A percentile compares a stretch with the other conserved stretches of the same genome.
Evolutionary conservation across 108 stramenopile genomes (phyloP).

Genomic region (Skeletonema menzelii): DNA sequence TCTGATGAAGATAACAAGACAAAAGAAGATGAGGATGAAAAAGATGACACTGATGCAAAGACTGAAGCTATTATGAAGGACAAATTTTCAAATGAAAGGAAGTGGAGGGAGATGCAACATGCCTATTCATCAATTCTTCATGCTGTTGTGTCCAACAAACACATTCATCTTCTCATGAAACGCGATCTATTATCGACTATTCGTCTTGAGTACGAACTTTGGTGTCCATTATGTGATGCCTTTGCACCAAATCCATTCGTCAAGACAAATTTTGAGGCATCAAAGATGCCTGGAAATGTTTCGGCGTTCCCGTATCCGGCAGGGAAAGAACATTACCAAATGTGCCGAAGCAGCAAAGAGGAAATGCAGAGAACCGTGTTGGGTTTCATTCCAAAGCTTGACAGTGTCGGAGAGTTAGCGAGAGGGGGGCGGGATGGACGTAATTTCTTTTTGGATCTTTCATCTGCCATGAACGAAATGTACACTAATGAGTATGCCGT

Average conservation of each 20-base stretch:
- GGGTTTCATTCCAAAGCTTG: constrained; percentile 71
- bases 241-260: constrained; percentile 66
- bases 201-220: constrained; percentile 74
- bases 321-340: constrained; percentile 43
- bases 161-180: constrained; percentile 56
- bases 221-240: constrained; percentile 82
- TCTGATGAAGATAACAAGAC: constrained; percentile 24
- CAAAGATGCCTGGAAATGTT: constrained; percentile 12
- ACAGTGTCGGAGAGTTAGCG: constrained; percentile 23
- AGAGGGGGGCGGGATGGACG: constrained; percentile 1
- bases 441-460: constrained; percentile 62
- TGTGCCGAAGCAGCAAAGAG: constrained; percentile 51
- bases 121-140: constrained; percentile 58
- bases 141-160: constrained; percentile 57
- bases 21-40: constrained; percentile 21
- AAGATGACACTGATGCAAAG: constrained; percentile 17
- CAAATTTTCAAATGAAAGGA: constrained; percentile 73
- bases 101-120: constrained; percentile 84
- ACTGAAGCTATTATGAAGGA: constrained; percentile 16
- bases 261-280: neutral
- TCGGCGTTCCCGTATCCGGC: constrained; percentile 47
- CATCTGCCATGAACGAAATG: constrained; percentile 62
- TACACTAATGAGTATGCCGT: constrained; percentile 43
- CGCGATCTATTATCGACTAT: constrained; percentile 70
- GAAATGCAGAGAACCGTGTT: constrained; percentile 71